Base-by-base conservation (phyloP, 192 early-diverging fungal species). In the Mortierella alpina region DNA sequence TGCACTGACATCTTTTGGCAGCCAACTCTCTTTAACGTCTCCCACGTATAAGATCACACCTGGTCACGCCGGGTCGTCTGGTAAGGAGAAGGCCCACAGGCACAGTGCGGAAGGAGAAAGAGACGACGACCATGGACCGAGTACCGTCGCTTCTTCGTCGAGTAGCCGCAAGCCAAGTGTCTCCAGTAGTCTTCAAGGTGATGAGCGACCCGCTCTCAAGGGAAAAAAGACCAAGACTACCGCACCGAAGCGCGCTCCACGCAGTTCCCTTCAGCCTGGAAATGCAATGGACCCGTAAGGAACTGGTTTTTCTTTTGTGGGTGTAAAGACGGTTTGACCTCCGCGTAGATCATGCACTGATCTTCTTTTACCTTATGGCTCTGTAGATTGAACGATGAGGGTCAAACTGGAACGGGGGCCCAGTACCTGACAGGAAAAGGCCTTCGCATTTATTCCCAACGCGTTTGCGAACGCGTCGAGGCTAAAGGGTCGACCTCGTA, bases 381-480 rank as follows among this genome's bases (percentile, higher is more conserved):
- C 7, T 22, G 17, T 65, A 79, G 75, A 49, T 55, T 66, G 40
- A 68, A 72, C 5, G 75, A 77, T 15, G 68, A 70, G 7, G 63
- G 41, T 2, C 44, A 54, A 20, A 49, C 48, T 7, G 63, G 23
- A 20, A 20, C 55, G 39, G 47, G 56, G 13, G 11, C 44, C 9
- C 60, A 46, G 53, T 64, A 56, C 55, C 20, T 59, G 17, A 15
- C 68, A 22, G 68, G 51, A 41, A 40, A 86, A 72, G 90, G 90
- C 18, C 74, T 92, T 46, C 83, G 90, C 4, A 86, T 88, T 52
- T 89, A 90, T 63, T 89, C 90, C 41, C 81, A 86, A 66, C 84
- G 86, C 58, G 90, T 92, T 9, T 90, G 89, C 57, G 87, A 89
- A 41, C 86, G 86, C 66, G 91, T 92, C 11, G 68, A 88, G 59